Percentiles rank a stretch among this genome's conserved stretches.
Conservation (phyloP, 352 stramenopile species). For the Phytophthora brassicae region DNA sequence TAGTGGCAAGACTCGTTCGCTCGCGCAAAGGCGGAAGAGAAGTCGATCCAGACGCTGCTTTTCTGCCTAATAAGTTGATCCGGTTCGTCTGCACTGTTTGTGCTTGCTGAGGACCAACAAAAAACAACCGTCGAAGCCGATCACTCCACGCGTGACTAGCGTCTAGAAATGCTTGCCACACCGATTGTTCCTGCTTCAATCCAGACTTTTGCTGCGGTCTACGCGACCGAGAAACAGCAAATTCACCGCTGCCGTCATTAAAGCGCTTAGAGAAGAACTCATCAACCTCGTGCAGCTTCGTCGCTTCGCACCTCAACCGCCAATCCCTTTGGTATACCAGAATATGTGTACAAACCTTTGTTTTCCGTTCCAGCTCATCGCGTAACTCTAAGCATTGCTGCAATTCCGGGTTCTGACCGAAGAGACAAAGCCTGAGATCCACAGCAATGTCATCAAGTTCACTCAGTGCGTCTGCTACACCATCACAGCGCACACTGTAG, state of each 20-base stretch:
- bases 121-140: slow-evolving; percentile 44
- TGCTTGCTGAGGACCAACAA: slow-evolving; percentile 26
- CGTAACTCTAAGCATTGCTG: slow-evolving; percentile 32
- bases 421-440: slow-evolving; percentile 41
- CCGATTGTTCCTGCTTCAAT: slow-evolving; percentile 19
- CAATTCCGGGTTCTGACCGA: slow-evolving; percentile 46
- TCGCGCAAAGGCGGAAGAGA: not conserved
- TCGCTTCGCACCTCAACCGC: slow-evolving; percentile 45
- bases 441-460: slow-evolving; percentile 40
- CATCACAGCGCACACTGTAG: slow-evolving; percentile 42
- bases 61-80: slow-evolving; percentile 4
- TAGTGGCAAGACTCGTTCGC: slow-evolving; percentile 12
- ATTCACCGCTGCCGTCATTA: slow-evolving; percentile 1
- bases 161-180: slow-evolving; percentile 42
- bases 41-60: not conserved
- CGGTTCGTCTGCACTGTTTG: slow-evolving; percentile 6
- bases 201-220: slow-evolving; percentile 11
- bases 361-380: slow-evolving; percentile 35
- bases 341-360: slow-evolving; percentile 39
- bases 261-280: slow-evolving; percentile 53
- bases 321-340: slow-evolving; percentile 48
- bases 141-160: slow-evolving; percentile 43
- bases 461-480: slow-evolving; percentile 29
- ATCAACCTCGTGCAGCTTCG: slow-evolving; percentile 58
- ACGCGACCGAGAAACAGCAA: slow-evolving; percentile 18